A percentile compares a stretch with the other conserved stretches of the same genome.
Evolutionary conservation across 305 asterid species (phyloP).

Genomic region (Fraxinus sp.): DNA sequence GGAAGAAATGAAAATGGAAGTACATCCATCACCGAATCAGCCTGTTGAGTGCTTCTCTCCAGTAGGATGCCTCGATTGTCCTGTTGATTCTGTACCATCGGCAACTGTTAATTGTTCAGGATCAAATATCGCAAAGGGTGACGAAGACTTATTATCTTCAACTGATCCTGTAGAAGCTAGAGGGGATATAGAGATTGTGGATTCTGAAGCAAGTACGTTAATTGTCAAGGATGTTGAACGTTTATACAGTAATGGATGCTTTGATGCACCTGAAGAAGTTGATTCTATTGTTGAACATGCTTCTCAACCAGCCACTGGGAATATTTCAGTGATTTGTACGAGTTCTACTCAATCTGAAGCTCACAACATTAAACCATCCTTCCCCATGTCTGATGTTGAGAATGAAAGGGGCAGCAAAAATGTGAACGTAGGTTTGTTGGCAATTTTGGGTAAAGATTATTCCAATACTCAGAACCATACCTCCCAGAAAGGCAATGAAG

Average conservation of each 20-base stretch:
- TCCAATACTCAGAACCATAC: conserved; percentile 21
- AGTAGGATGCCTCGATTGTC: conserved; percentile 28
- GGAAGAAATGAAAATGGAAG: conserved; percentile 35
- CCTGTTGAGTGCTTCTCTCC: conserved; percentile 35
- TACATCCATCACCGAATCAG: conserved; percentile 30
- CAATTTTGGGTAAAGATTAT: conserved; percentile 18
- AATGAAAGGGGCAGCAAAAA: conserved; percentile 26
- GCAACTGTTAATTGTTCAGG: conserved; percentile 30
- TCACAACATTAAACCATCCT: conserved; percentile 7
- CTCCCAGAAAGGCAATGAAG: conserved; percentile 28
- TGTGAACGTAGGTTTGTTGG: conserved; percentile 1
- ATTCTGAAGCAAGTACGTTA: conserved; percentile 31
- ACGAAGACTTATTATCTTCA: conserved; percentile 28
- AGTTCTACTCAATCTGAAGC: conserved; percentile 14
- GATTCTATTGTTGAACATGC: conserved; percentile 18
- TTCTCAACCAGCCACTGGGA: conserved; percentile 19
- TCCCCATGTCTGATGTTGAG: conserved; percentile 31
- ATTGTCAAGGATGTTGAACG: conserved; percentile 36
- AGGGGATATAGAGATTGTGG: conserved; percentile 31
- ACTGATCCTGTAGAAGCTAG: conserved; percentile 31
- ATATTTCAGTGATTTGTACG: conserved; percentile 17
- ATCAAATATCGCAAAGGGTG: conserved; percentile 18
- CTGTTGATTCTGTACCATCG: conserved; percentile 32
- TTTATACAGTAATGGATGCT: conserved; percentile 19
- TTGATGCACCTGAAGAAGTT: conserved; percentile 27